phyloP scores from a whole-genome alignment of 768 basidiomycete genomes.

The Amyloporia xantha region DNA sequence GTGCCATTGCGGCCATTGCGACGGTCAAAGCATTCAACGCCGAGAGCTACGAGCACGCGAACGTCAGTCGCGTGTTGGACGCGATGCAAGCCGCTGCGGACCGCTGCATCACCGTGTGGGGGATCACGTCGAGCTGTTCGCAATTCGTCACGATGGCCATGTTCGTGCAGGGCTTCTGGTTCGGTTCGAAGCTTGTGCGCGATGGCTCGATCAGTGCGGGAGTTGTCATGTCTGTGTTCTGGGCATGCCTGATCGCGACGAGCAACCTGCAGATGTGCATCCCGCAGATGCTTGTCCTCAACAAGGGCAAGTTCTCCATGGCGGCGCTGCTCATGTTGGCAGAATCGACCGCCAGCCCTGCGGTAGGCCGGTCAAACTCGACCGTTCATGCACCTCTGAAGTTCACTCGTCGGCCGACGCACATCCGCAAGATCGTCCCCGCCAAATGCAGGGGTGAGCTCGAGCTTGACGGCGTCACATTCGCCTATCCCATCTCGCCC shows the following conservation, averaged over 20 bases:
- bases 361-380: slow-evolving; percentile 9
- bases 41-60: slow-evolving; percentile 43
- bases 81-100: slow-evolving; percentile 41
- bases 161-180: slow-evolving; percentile 98
- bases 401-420: slow-evolving; percentile 14
- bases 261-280: slow-evolving; percentile 84
- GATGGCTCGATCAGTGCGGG: slow-evolving; percentile 62
- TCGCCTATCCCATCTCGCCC: slow-evolving; percentile 73
- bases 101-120: slow-evolving; percentile 69
- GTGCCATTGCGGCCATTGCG: slow-evolving; percentile 66
- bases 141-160: slow-evolving; percentile 86
- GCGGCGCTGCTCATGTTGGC: slow-evolving; percentile 58
- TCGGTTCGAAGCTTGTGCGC: slow-evolving; percentile 83
- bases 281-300: slow-evolving; percentile 69
- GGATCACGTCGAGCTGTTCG: slow-evolving; percentile 52
- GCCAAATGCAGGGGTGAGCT: slow-evolving; percentile 64
- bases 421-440: slow-evolving; percentile 62
- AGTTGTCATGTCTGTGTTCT: slow-evolving; percentile 93
- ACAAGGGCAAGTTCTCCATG: slow-evolving; percentile 82
- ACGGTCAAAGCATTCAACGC: slow-evolving; percentile 96
- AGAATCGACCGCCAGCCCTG: slow-evolving; percentile 22
- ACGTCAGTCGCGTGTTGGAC: slow-evolving; percentile 39
- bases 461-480: slow-evolving; percentile 50
- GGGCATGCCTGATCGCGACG: slow-evolving; percentile 91
- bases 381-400: slow-evolving; percentile 8